These are phyloP conservation scores for Zoysia matrella DNA, from an alignment of 202 grass and related monocot species.

Conservation along the genomic window DNA sequence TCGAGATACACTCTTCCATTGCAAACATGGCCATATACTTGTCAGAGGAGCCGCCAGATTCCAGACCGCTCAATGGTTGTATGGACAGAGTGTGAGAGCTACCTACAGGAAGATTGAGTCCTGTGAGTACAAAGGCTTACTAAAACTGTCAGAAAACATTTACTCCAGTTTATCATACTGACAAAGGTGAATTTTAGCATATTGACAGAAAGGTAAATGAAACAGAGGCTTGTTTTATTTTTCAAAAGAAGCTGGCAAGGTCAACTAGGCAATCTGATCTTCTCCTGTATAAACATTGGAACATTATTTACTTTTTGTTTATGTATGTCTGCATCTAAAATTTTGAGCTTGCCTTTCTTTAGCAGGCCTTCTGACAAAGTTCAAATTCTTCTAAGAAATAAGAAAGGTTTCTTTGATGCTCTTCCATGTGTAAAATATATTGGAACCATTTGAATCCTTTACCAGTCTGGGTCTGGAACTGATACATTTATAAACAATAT, in stretches of 20 bases:
- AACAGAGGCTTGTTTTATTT: no score
- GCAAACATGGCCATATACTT: conserved; percentile 18
- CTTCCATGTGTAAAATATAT: conserved; percentile 46
- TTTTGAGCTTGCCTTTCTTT: conserved; percentile 28
- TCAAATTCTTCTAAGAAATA: conserved; percentile 34
- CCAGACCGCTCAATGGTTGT: neutral
- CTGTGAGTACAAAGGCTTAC: neutral
- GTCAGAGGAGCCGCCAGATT: conserved; percentile 24
- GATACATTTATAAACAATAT: conserved; percentile 25
- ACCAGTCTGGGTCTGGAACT: conserved; percentile 20
- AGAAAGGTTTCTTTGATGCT: conserved; percentile 27
- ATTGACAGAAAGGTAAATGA: no score
- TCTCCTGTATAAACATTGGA: conserved; percentile 1
- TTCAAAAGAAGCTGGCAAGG: no score
- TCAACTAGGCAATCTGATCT: neutral
- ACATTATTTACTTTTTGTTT: neutral
- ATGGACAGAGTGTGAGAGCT: conserved; percentile 9
- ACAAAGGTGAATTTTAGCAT: no score
- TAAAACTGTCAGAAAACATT: neutral
- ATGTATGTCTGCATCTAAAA: conserved; percentile 24
- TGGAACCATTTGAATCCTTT: conserved; percentile 41
- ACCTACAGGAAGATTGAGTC: neutral
- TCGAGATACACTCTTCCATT: neutral
- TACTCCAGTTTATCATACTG: no score
- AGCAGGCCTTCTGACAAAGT: conserved; percentile 35